phyloP scores from a whole-genome alignment of 164 flowering plant species.

The Chimonanthus salicifolius region DNA sequence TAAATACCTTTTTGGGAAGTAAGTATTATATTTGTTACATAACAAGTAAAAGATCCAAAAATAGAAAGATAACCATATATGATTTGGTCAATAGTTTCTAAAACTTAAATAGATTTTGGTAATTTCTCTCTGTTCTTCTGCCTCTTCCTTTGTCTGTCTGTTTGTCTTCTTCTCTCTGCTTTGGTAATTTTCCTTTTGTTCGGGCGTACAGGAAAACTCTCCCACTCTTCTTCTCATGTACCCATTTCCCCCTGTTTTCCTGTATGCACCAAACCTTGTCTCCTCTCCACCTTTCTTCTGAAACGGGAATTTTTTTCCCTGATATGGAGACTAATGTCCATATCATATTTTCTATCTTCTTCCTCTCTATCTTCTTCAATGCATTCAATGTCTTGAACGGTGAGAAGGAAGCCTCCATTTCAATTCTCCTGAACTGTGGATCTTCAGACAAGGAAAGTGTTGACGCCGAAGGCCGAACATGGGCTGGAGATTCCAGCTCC shows the following conservation, averaged over 20 bases:
- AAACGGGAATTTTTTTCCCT: background rate
- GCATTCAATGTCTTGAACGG: conserved; percentile 8
- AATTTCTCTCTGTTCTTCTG: background rate
- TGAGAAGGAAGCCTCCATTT: conserved; percentile 7
- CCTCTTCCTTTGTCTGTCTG: background rate
- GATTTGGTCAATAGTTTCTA: background rate
- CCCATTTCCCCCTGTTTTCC: conserved; percentile 5
- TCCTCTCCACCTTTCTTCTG: background rate
- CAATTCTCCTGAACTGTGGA: conserved; percentile 41
- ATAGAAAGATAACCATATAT: background rate
- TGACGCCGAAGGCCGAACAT: conserved; percentile 47
- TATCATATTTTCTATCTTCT: conserved; percentile 19
- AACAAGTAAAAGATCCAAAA: too few relatives aligned
- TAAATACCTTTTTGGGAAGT: background rate
- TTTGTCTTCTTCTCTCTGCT: background rate
- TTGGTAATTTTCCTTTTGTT: background rate
- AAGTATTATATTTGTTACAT: too few relatives aligned
- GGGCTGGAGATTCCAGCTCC: conserved; percentile 35
- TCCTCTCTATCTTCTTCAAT: conserved; percentile 1
- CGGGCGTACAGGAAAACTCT: conserved; percentile 22
- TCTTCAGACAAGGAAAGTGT: conserved; percentile 12
- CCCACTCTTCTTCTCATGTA: background rate
- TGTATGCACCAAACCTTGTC: conserved; percentile 4
- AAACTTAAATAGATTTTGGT: background rate
- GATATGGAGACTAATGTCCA: conserved; percentile 27